Percentiles rank a stretch among this genome's conserved stretches.
Conservation (phyloP, 805 yeast genomes). For the Brettanomyces anomalus region DNA sequence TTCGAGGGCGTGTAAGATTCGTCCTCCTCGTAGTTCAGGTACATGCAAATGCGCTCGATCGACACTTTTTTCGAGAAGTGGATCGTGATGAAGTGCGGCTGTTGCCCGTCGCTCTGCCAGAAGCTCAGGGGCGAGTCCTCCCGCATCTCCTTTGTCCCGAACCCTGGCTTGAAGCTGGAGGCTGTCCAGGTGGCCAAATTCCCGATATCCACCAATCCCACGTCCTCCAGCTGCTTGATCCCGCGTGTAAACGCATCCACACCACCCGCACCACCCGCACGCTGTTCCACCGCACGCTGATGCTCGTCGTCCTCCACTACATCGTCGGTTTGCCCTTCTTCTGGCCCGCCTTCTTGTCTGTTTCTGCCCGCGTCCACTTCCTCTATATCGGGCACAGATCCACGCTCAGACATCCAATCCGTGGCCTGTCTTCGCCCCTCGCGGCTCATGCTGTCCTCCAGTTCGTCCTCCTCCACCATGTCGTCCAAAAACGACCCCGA, state of each 20-base stretch:
- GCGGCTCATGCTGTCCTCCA: too few species aligned
- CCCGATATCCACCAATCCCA: conserved; percentile 67
- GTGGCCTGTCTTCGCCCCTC: too few species aligned
- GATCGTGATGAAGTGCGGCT: conserved; percentile 75
- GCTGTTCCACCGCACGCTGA: background rate
- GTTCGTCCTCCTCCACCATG: too few species aligned
- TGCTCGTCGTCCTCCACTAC: conserved; percentile 6
- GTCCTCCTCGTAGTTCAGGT: conserved; percentile 61
- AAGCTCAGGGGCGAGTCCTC: conserved; percentile 63
- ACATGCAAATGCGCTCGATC: conserved; percentile 60
- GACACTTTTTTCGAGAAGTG: conserved; percentile 73
- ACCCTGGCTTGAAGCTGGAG: conserved; percentile 66
- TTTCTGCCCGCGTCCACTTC: too few species aligned
- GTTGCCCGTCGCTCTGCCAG: conserved; percentile 95
- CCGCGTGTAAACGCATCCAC: conserved; percentile 27
- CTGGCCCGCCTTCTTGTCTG: too few species aligned
- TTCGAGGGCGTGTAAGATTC: conserved; percentile 89
- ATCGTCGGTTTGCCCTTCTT: conserved; percentile 1
- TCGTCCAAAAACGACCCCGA: too few species aligned
- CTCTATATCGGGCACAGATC: too few species aligned
- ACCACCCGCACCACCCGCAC: conserved; percentile 5
- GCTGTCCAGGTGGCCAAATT: conserved; percentile 78
- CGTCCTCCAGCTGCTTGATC: conserved; percentile 43
- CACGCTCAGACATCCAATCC: too few species aligned
- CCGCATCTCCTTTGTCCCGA: conserved; percentile 61